Evolutionary conservation across 2,329 filamentous ascomycete genomes (phyloP), one percentile per base, ranked within the genome.

Genomic region (Cladorrhinum sp.): DNA sequence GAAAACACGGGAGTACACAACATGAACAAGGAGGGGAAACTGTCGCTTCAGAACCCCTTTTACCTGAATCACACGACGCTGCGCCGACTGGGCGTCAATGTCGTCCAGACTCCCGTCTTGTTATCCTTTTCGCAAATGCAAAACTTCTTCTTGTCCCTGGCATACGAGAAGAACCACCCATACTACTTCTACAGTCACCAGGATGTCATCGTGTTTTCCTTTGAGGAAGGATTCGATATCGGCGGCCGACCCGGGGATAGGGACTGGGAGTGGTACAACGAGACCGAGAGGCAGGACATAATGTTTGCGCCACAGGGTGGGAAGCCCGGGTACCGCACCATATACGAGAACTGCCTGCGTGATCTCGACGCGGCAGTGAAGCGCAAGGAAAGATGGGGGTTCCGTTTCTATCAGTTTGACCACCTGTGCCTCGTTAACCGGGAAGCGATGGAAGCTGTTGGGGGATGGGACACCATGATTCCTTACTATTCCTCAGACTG

Each of bases 1-100:
- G 84, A 86, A 66, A 86, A 86, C 71, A 86, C 80, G 3, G 83
- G 83, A 3, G 78, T 79, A 16, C 81, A 84, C 68, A 72, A 80
- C 57, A 78, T 79, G 53, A 86, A 86, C 67, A 68, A 73, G 22
- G 70, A 74, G 8, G 77, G 76, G 2, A 72, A 74, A 36, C 74
- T 85, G 4, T 76, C 76, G 0, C 72, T 81, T 0, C 79, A 85
- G 63, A 84, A 86, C 62, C 83, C 81, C 0, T 84, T 81, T 71
- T 85, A 78, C 68, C 72, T 86, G 20, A 80, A 85, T 69, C 79
- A 86, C 65, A 75, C 73, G 0, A 72, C 75, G 5, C 75, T 86
- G 13, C 61, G 73, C 4, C 36, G 53, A 18, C 78, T 85, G n/a
- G 82, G 74, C 24, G 72, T 76, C 62, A 75, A 74, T 57, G 69